A percentile compares a stretch with the other conserved stretches of the same genome.
Evolutionary conservation across 1,284 basidiomycete genomes (phyloP).

Genomic region (Sanghuangporus weigelae): DNA sequence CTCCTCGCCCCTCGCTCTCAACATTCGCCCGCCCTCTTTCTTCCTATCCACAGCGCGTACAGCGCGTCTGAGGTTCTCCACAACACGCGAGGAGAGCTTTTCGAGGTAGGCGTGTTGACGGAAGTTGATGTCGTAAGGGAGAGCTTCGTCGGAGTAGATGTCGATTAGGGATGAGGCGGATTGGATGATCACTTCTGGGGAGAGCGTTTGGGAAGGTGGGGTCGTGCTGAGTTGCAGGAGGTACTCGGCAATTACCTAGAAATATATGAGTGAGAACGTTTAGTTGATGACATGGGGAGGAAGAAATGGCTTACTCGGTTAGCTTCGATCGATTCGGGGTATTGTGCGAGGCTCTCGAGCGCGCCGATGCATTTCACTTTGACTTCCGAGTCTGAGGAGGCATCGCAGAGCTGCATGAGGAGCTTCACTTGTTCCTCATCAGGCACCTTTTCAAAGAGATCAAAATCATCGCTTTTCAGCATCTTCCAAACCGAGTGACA

Average conservation of each 20-base stretch:
- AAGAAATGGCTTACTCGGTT: slow-evolving; percentile 52
- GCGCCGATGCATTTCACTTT: slow-evolving; percentile 79
- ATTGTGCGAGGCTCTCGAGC: slow-evolving; percentile 75
- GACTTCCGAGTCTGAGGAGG: slow-evolving; percentile 47
- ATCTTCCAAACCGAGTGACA: not conserved
- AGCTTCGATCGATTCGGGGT: slow-evolving; percentile 55
- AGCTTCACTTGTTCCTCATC: slow-evolving; percentile 56
- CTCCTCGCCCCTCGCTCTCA: slow-evolving; percentile 65
- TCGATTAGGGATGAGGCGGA: slow-evolving; percentile 86
- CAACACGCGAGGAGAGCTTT: slow-evolving; percentile 40
- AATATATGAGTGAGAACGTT: slow-evolving; percentile 4
- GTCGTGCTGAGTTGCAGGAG: slow-evolving; percentile 51
- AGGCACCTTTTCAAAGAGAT: slow-evolving; percentile 34
- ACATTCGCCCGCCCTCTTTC: slow-evolving; percentile 48
- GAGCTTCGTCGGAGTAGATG: slow-evolving; percentile 88
- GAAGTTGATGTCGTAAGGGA: slow-evolving; percentile 82
- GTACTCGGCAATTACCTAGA: slow-evolving; percentile 63
- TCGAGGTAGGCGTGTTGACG: slow-evolving; percentile 51
- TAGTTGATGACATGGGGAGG: slow-evolving; percentile 15
- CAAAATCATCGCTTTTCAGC: not conserved
- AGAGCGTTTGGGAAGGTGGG: slow-evolving; percentile 32
- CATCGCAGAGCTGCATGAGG: slow-evolving; percentile 62
- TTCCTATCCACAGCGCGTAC: slow-evolving; percentile 55
- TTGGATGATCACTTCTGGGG: slow-evolving; percentile 76
- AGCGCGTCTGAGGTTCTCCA: slow-evolving; percentile 54